These are phyloP conservation scores for Trypanosoma avium DNA, from an alignment of 208 protist species.

Conservation along the genomic window DNA sequence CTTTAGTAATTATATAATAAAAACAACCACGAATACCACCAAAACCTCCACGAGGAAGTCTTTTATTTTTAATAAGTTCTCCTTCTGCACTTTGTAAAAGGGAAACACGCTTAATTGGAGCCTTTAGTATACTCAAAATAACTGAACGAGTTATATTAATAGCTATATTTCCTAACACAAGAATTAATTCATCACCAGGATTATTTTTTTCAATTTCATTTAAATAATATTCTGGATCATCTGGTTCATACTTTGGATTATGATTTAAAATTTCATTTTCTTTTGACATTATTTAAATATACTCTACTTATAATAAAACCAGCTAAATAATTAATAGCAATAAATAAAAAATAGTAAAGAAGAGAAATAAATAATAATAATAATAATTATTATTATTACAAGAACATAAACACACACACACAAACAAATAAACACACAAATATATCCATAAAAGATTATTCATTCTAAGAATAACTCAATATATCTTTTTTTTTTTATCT, in stretches of 20 bases:
- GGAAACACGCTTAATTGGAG: conserved; percentile 20
- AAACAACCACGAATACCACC: conserved; percentile 20
- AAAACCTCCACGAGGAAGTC: conserved; percentile 19
- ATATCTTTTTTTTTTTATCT: no score
- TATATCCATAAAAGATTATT: no score
- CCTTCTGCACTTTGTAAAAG: conserved; percentile 20
- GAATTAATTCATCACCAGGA: not conserved
- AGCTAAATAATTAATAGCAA: no score
- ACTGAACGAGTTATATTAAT: not conserved
- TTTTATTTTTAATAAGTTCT: conserved; percentile 21
- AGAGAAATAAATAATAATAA: no score
- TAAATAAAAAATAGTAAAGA: no score
- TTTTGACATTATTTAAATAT: conserved; percentile 11
- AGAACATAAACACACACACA: no score
- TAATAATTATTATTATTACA: no score
- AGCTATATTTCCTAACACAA: not conserved
- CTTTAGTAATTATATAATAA: conserved; percentile 21
- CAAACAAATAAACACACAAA: no score
- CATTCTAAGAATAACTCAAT: no score
- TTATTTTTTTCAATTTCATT: not conserved
- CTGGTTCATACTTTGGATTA: not conserved
- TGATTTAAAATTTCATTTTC: not conserved
- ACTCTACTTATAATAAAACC: no score
- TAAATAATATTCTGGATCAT: conserved; percentile 26
- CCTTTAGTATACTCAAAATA: not conserved